These are phyloP conservation scores for Talaromyces sp. DNA, from an alignment of 2,329 filamentous ascomycete genomes.

Conservation along the genomic window DNA sequence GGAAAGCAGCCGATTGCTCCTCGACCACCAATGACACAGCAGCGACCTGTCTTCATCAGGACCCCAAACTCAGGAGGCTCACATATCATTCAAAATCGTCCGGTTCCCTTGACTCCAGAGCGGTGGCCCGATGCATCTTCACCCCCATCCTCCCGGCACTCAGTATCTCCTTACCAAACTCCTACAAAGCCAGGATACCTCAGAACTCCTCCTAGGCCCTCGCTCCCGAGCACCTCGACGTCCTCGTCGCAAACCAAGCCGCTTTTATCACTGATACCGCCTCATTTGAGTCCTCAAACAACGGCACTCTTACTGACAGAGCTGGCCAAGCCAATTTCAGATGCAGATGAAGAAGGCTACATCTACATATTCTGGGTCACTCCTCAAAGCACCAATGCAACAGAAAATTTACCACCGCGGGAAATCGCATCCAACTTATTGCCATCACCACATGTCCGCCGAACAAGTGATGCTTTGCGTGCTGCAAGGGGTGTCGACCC, in stretches of 20 bases:
- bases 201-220: conserved; percentile 10
- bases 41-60: conserved; percentile 10
- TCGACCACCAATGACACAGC: conserved; percentile 8
- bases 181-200: conserved; percentile 4
- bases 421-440: conserved; percentile 59
- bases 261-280: conserved; percentile 65
- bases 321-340: conserved; percentile 68
- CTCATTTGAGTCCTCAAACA: conserved; percentile 60
- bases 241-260: conserved; percentile 36
- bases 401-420: conserved; percentile 46
- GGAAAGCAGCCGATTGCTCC: neutral
- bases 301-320: conserved; percentile 69
- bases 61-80: conserved; percentile 1
- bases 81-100: conserved; percentile 8
- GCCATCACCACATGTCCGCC: conserved; percentile 39
- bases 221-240: conserved; percentile 14
- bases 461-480: conserved; percentile 32
- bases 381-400: conserved; percentile 49
- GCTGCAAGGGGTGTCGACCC: conserved; percentile 31
- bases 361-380: conserved; percentile 99
- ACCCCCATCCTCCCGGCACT: conserved; percentile 7
- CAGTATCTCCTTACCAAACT: conserved; percentile 3
- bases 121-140: conserved; percentile 13
- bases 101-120: conserved; percentile 8
- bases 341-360: conserved; percentile 75